phyloP scores from a whole-genome alignment of 331 rosid species.

The Acacia concinna region DNA sequence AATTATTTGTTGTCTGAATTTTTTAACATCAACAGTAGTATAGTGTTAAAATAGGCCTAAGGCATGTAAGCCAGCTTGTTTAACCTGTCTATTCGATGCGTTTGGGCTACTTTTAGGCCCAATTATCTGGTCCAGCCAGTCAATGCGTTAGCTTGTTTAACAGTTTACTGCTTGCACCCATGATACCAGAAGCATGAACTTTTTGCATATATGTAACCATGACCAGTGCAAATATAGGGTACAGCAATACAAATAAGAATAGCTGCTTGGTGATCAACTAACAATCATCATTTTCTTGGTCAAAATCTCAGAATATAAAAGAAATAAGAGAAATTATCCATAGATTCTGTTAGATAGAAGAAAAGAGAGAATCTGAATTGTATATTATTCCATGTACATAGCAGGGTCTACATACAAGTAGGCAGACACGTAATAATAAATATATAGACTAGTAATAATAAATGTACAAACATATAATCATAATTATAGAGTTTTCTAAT shows the following conservation, averaged over 20 bases:
- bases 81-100: neutral
- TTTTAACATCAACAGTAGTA: neutral
- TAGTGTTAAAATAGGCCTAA: neutral
- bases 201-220: neutral
- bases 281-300: conserved; percentile 9
- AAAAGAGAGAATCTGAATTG: no score
- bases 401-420: no score
- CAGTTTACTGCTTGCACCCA: neutral
- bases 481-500: no score
- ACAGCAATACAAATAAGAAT: conserved; percentile 10
- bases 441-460: no score
- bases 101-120: neutral
- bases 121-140: neutral
- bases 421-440: no score
- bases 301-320: neutral
- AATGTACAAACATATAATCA: no score
- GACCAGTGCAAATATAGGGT: neutral
- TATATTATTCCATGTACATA: no score
- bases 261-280: neutral
- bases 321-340: neutral
- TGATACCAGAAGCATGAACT: neutral
- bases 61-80: neutral
- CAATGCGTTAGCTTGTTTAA: neutral
- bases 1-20: neutral
- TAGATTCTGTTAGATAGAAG: no score